Base-by-base conservation (phyloP, 495 filamentous ascomycete species). In the Trichoderma reesei region DNA sequence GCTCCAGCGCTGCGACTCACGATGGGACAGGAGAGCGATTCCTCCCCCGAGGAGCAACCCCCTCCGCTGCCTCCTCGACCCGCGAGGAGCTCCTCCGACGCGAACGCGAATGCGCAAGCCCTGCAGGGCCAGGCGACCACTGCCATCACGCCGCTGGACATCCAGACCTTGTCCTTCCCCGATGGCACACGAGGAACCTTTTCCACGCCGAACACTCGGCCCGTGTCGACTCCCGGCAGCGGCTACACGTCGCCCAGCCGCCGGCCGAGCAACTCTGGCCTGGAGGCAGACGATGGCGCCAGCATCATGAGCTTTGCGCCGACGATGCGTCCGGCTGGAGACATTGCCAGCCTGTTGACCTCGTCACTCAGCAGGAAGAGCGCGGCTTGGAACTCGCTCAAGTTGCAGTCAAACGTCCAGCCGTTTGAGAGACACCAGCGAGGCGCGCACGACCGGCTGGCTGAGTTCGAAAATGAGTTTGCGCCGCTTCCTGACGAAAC, bases 221-320 rank as follows among this genome's bases (percentile, higher is more conserved):
- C 71, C 41, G 69, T 69, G 70, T 64, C 76, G n/a, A 67, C 73
- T 5, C 67, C 70, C 60, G 31, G 69, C 31, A 72, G 76, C 56
- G 75, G 69, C 38, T 64, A 67, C 67, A 70, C 68, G 11, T 69
- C 71, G 11, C 70, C 78, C 14, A 68, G 41, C 48, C 72, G 71
- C 5, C 66, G 70, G 13, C 62, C 63, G 60, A 65, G 62, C n/a
- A 68, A 66, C 56, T 48, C 63, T 3, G 62, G 64, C 44, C 61
- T 64, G 16, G 89, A 91, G 63, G 75, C 77, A n/a, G 88, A 87
- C 56, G 95, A 98, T 67, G 85, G 84, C 10, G 85, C 87, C 65
- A 98, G 95, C 71, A 78, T 98, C 46, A 84, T 83, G 74, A 97
- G 92, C 78, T 87, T 86, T 72, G 83, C 88, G 10, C 90, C 89